Base-by-base conservation (phyloP, 306 rosid genomes). In the Ormosia semicastrata region DNA sequence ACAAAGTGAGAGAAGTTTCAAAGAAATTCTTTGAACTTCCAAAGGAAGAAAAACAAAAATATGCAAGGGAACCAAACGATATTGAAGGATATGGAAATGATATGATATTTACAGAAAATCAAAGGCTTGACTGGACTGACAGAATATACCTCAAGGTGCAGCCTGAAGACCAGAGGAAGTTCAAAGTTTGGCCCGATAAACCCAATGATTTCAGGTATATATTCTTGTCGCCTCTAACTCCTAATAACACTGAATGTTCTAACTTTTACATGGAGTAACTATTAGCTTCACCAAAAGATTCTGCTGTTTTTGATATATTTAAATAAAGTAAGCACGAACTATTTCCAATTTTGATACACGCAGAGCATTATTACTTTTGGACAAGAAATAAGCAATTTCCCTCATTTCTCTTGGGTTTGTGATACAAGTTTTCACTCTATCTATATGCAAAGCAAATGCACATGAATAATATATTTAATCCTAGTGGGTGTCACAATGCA, bases 121-220 rank as follows among this genome's bases (percentile, higher is more conserved):
- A 91, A 85, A 88, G 59, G 37, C 91, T 94, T 44, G 97, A 94
- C 29, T 94, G 98, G 95, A 85, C 73, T n/a, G 94, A 92, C 56
- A 85, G 95, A 46, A 12, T 94, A 50, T 89, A 82, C 79, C 84
- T 92, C 7, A 39, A 18, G 1, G 87, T 92, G 5, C 67, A 76
- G 12, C 98, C 98, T 39, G 66, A 88, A 77, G 86, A 87, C 68
- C 76, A 84, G 24, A 88, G 93, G 49, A 87, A 77, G 37, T 86
- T 84, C 76, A 57, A 86, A 65, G 14, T 73, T 73, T 92, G 97
- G 97, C 97, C 97, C 0, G 43, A 85, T 80, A 80, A 44, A 12
- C 97, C 97, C 13, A 15, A 66, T 68, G 80, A 76, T 66, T 83
- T 89, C 75, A 81, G 93, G 97, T 89, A 92, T 75, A 50, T 32